A percentile compares a stretch with the other conserved stretches of the same genome.
Evolutionary conservation across 1,284 basidiomycete species (phyloP).

Genomic region (Bjerkandera adusta): DNA sequence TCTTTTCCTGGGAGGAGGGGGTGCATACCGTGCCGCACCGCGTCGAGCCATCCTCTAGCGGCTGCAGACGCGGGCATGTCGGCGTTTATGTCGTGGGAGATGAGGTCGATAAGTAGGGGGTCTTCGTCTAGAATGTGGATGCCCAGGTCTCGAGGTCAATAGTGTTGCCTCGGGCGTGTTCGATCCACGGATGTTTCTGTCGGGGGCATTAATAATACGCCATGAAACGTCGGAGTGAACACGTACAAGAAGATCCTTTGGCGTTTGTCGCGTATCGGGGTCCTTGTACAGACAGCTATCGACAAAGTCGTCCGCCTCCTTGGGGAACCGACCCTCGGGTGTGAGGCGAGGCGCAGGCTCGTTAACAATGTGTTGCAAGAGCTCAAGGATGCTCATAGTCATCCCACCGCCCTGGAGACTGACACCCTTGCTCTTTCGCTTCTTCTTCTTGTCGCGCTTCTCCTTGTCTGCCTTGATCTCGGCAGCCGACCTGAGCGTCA

Average conservation of each 20-base stretch:
- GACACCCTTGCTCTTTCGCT: conserved; percentile 78
- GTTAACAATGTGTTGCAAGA: conserved; percentile 97
- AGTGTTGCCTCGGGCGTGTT: conserved; percentile 42
- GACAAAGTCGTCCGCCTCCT: conserved; percentile 74
- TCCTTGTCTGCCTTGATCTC: conserved; percentile 43
- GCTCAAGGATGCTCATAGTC: conserved; percentile 96
- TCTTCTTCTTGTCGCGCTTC: conserved; percentile 46
- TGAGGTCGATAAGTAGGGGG: neutral
- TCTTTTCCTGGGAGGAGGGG: conserved; percentile 3
- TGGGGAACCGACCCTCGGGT: conserved; percentile 67
- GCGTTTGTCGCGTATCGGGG: conserved; percentile 71
- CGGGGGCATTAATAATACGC: neutral
- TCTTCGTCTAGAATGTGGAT: conserved; percentile 46
- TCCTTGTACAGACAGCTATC: conserved; percentile 86
- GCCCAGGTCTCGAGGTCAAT: conserved; percentile 67
- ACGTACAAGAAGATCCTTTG: conserved; percentile 79
- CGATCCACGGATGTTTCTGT: conserved; percentile 62
- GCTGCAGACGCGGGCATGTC: no score
- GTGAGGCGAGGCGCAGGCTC: conserved; percentile 87
- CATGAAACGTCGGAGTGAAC: neutral
- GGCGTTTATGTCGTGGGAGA: neutral
- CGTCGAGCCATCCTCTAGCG: no score
- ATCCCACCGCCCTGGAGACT: conserved; percentile 86
- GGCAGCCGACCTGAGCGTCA: conserved; percentile 36
- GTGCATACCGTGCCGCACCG: neutral